phyloP scores from a whole-genome alignment of 768 basidiomycete species.

The Boletellus emodensis region DNA sequence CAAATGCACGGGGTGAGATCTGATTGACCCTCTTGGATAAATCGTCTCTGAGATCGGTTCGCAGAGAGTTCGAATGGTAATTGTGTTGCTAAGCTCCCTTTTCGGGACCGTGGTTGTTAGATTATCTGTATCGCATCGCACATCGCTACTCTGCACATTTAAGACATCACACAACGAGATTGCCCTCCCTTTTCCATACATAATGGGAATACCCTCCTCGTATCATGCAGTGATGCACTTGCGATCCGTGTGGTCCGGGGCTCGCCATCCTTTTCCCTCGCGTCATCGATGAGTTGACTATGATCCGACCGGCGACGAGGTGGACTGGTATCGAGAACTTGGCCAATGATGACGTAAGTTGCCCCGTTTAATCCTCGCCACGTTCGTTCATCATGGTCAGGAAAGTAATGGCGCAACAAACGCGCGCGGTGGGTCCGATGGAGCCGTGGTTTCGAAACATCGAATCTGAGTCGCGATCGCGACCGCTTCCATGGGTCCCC shows the following conservation, averaged over 20 bases:
- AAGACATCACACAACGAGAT: slow-evolving; percentile 19
- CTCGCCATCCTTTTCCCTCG: background rate
- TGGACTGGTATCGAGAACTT: background rate
- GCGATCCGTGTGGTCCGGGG: background rate
- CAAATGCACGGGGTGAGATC: slow-evolving; percentile 88
- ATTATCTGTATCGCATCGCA: slow-evolving; percentile 22
- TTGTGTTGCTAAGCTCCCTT: slow-evolving; percentile 1
- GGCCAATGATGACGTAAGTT: slow-evolving; percentile 11
- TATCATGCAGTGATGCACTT: slow-evolving; percentile 2
- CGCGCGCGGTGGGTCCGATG: background rate
- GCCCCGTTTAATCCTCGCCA: background rate
- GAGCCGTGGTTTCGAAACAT: background rate
- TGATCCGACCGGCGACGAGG: background rate
- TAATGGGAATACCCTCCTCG: slow-evolving; percentile 15
- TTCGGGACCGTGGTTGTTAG: slow-evolving; percentile 10
- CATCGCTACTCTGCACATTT: slow-evolving; percentile 23
- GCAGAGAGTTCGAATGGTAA: slow-evolving; percentile 47
- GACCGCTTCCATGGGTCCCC: background rate
- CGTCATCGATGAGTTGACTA: background rate
- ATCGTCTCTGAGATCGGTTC: background rate
- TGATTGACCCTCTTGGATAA: background rate
- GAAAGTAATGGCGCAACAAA: background rate
- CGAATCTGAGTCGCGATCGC: background rate
- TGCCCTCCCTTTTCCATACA: slow-evolving; percentile 18
- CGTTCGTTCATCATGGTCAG: too few species aligned